These are phyloP conservation scores for Vanrija sp. DNA, from an alignment of 1,284 basidiomycete genomes.

Conservation along the genomic window DNA sequence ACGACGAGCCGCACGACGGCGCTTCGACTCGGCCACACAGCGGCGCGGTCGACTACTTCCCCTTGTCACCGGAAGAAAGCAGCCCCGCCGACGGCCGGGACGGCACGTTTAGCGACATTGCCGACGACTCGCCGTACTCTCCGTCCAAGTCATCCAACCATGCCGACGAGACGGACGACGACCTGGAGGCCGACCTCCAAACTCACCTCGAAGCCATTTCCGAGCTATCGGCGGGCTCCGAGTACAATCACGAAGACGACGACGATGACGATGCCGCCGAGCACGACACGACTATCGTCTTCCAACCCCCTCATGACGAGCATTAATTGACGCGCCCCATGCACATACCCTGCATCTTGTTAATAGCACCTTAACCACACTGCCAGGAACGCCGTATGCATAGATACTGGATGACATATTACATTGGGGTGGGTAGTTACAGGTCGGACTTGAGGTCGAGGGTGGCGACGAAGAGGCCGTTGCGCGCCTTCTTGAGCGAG, in stretches of 20 bases:
- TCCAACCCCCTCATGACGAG: neutral
- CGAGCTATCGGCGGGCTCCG: no score
- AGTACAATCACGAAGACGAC: neutral
- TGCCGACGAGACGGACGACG: no score
- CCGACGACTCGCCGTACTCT: no score
- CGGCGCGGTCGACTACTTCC: no score
- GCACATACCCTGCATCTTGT: constrained; percentile 14
- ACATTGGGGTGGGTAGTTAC: neutral
- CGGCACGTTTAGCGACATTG: no score
- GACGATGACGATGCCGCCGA: neutral
- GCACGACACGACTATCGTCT: constrained; percentile 1
- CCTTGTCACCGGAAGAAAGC: no score
- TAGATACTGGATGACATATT: constrained; percentile 1
- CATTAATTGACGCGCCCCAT: neutral
- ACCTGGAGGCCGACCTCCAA: no score
- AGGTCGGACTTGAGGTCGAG: constrained; percentile 19
- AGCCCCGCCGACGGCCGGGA: no score
- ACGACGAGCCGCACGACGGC: no score
- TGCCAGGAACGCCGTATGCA: constrained; percentile 1
- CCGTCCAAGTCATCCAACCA: no score
- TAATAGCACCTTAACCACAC: neutral
- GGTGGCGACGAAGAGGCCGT: constrained; percentile 65
- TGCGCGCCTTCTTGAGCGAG: constrained; percentile 64
- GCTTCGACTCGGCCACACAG: no score
- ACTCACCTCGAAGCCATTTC: no score